phyloP scores from a whole-genome alignment of 2,329 filamentous ascomycete species.

The Myriosclerotinia scirpicola region DNA sequence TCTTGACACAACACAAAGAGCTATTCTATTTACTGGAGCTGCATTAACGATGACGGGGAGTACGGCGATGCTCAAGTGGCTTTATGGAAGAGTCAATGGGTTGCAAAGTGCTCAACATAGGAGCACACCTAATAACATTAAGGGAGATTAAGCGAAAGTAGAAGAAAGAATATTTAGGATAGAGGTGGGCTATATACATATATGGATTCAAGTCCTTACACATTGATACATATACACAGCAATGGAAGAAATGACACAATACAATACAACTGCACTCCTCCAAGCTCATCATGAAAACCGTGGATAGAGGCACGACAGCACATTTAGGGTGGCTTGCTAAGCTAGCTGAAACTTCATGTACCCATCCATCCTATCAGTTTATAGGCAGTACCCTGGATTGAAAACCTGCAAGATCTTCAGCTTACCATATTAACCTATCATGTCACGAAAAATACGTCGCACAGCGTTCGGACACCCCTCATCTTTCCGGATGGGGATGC shows the following conservation, averaged over 20 bases:
- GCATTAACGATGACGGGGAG: constrained; percentile 71
- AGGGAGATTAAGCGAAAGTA: constrained; percentile 4
- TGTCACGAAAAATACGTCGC: background rate
- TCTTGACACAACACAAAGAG: constrained; percentile 63
- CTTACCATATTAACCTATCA: background rate
- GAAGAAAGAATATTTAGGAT: too few species aligned
- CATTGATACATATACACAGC: background rate
- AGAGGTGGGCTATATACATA: background rate
- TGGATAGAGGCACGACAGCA: background rate
- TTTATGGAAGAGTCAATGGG: constrained; percentile 68
- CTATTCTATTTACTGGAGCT: constrained; percentile 66
- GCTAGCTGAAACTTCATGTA: background rate
- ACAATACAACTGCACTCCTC: background rate
- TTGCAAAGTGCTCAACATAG: constrained; percentile 44
- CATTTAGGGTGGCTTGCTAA: background rate
- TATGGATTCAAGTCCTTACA: background rate
- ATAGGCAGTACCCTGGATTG: background rate
- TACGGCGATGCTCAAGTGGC: constrained; percentile 66
- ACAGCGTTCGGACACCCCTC: background rate
- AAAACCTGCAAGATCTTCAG: background rate
- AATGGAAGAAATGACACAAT: background rate
- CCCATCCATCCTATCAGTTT: background rate
- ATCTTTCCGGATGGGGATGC: background rate
- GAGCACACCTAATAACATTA: constrained; percentile 24
- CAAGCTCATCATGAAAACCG: background rate